Evolutionary conservation across 805 yeast genomes (phyloP).

Genomic region (Candida caryicola): DNA sequence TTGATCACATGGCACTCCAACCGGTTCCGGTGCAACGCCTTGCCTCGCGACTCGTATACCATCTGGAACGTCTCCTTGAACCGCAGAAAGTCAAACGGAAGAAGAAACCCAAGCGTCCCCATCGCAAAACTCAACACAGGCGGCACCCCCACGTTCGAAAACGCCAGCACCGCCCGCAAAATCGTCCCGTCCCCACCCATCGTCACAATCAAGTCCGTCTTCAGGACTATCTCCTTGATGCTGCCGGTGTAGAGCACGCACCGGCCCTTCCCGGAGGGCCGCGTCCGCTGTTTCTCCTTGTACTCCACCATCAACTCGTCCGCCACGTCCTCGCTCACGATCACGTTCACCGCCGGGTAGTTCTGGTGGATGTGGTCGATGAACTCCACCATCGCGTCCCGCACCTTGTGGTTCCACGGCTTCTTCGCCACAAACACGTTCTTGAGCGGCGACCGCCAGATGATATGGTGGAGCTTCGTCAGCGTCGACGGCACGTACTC

Average conservation of each 20-base stretch:
- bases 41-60: constrained; percentile 66
- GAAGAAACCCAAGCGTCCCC: constrained; percentile 86
- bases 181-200: constrained; percentile 98
- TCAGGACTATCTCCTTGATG: constrained; percentile 51
- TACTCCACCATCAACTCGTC: constrained; percentile 51
- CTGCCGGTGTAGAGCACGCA: constrained; percentile 54
- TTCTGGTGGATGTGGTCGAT: constrained; percentile 56
- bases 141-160: constrained; percentile 72
- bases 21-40: constrained; percentile 73
- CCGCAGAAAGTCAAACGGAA: constrained; percentile 78
- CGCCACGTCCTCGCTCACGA: constrained; percentile 73
- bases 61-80: constrained; percentile 57
- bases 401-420: constrained; percentile 69
- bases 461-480: constrained; percentile 58
- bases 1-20: constrained; percentile 65
- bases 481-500: constrained; percentile 53
- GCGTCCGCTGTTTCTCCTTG: constrained; percentile 3
- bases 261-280: constrained; percentile 2
- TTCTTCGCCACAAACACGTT: constrained; percentile 82
- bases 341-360: constrained; percentile 72
- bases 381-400: constrained; percentile 63
- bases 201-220: constrained; percentile 79
- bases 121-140: constrained; percentile 86
- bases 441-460: constrained; percentile 71
- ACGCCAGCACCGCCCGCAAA: constrained; percentile 75